Percentiles rank a stretch among this genome's conserved stretches.
These are phyloP conservation scores for Saturnispora mendoncae DNA, from an alignment of 805 yeast species.

Conservation along the genomic window DNA sequence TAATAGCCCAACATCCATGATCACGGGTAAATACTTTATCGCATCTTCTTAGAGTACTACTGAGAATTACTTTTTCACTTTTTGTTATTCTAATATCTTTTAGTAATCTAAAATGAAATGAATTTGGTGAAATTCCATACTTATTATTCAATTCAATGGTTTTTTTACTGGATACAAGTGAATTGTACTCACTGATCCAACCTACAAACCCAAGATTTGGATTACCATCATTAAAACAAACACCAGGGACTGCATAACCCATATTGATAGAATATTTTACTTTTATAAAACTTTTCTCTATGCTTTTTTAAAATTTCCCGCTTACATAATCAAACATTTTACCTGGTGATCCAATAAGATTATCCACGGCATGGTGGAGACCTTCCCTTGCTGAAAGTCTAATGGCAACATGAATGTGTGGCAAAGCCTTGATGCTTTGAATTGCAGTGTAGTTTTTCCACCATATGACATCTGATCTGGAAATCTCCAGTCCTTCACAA, in stretches of 20 bases:
- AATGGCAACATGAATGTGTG: conserved; percentile 63
- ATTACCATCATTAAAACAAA: conserved; percentile 2
- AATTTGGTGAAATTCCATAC: conserved; percentile 1
- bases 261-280: neutral
- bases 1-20: neutral
- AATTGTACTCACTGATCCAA: conserved; percentile 3
- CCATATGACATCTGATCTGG: conserved; percentile 43
- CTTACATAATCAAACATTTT: conserved; percentile 9
- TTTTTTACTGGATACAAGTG: neutral
- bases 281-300: conserved; percentile 2
- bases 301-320: conserved; percentile 7
- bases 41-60: neutral
- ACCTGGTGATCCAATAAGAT: conserved; percentile 11
- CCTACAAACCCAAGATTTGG: conserved; percentile 1
- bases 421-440: conserved; percentile 58
- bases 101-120: conserved; percentile 1
- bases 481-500: conserved; percentile 33
- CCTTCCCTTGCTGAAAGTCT: conserved; percentile 24
- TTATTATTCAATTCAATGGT: neutral
- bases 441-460: conserved; percentile 63
- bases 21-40: neutral
- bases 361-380: neutral
- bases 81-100: conserved; percentile 5
- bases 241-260: conserved; percentile 9
- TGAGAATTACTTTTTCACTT: neutral